Percentiles rank a stretch among this genome's conserved stretches.
phyloP scores from a whole-genome alignment of 495 filamentous ascomycete genomes.

The Penicillium desertorum region DNA sequence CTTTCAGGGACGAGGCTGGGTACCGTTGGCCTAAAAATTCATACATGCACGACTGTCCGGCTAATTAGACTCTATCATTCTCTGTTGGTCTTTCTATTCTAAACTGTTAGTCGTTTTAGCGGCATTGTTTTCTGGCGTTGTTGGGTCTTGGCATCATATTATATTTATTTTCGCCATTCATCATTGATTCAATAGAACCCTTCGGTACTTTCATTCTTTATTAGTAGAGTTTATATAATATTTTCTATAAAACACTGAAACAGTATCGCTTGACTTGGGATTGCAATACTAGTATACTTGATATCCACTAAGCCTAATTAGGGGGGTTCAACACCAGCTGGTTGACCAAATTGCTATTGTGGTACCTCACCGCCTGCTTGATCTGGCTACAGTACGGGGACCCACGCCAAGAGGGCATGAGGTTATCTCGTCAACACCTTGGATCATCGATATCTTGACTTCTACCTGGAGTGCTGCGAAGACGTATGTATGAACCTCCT shows the following conservation, averaged over 20 bases:
- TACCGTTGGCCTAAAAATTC: conserved; percentile 52
- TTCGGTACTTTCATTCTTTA: not conserved
- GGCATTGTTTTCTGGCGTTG: conserved; percentile 41
- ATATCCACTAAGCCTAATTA: not conserved
- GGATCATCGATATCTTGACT: not conserved
- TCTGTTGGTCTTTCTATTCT: conserved; percentile 14
- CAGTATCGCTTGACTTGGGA: no score
- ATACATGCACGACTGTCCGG: conserved; percentile 46
- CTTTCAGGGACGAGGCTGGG: conserved; percentile 34
- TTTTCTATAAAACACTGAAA: no score
- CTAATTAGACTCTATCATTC: not conserved
- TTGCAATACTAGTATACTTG: not conserved
- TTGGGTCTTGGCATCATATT: conserved; percentile 13
- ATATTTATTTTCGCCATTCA: conserved; percentile 2
- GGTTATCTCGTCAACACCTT: not conserved
- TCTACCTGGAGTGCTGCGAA: not conserved
- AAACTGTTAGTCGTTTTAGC: conserved; percentile 32
- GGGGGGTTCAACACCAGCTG: not conserved
- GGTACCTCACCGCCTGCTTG: not conserved
- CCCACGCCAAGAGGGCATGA: conserved; percentile 6
- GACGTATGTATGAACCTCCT: no score
- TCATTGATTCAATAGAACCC: conserved; percentile 13
- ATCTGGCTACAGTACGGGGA: not conserved
- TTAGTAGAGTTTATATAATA: not conserved
- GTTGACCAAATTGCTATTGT: not conserved